Base-by-base conservation (phyloP, 2,329 filamentous ascomycete species). In the Clarireedia hainanense region DNA sequence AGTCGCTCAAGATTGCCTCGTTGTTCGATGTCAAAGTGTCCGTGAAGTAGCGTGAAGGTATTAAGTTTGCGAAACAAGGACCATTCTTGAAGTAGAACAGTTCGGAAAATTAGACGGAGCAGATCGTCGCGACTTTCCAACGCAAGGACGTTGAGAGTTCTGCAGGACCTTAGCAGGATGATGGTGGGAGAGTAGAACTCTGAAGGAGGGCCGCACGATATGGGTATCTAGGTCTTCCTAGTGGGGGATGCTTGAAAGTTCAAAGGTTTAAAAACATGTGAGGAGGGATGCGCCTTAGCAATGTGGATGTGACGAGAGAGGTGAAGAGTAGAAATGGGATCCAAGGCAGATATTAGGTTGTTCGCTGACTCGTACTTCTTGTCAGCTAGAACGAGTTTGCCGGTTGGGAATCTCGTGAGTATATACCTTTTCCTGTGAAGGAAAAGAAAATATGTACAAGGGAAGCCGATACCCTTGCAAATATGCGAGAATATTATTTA, bases 11-110 rank as follows among this genome's bases (percentile, higher is more conserved):
- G 52, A 59, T 40, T 58, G 57, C 57, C 56, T 58, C 57, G 57
- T 64, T 65, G 65, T 65, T 66, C 64, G 63, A 66, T 60, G 65
- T 65, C 62, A 56, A 65, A 63, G 62, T 64, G 59, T 56, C 60
- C 34, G 10, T 43, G 34, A 47, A 52, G 59, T 55, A 39, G 54
- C 49, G 53, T 60, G 56, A 48, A 56, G 56, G 57, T 61, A 47
- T 64, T 64, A 63, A 59, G 55, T 59, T 61, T 64, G 50, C 61
- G 63, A 66, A 64, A 64, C 65, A 65, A 60, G 58, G 61, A 64
- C 60, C 60, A 67, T 63, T 64, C 63, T 64, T 65, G 64, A 61
- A 62, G 55, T 43, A 57, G 56, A 52, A 49, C 34, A 50, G 56
- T 50, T 48, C 46, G 47, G 47, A 56, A 47, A 50, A 43, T 52